Conservation (phyloP, 176 grass and related monocot genomes). For the Ananas comosus region DNA sequence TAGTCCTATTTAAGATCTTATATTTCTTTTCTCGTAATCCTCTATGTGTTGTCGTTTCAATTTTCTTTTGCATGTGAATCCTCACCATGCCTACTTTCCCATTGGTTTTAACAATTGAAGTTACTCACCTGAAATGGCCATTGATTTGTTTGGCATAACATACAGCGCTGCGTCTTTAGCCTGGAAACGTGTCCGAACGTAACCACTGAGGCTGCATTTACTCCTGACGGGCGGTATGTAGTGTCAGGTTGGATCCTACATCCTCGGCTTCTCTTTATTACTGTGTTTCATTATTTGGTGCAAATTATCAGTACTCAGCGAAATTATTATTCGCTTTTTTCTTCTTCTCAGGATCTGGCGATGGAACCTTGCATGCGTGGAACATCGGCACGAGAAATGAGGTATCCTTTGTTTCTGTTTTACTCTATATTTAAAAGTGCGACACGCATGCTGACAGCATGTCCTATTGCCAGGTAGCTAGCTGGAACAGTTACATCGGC, state of each 20-base stretch:
- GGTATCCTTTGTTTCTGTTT: constrained; percentile 16
- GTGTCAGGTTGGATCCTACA: constrained; percentile 57
- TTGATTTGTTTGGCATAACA: background rate
- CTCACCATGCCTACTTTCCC: background rate
- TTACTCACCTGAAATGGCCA: background rate
- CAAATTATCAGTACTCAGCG: background rate
- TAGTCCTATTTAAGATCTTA: background rate
- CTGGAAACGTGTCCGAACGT: constrained; percentile 84
- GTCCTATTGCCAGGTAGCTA: constrained; percentile 39
- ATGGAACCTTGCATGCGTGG: constrained; percentile 97
- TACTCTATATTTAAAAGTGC: background rate
- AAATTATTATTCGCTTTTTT: background rate
- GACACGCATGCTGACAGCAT: background rate
- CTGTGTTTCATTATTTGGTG: background rate
- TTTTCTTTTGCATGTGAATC: background rate
- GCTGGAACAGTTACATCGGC: constrained; percentile 92
- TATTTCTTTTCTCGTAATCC: background rate
- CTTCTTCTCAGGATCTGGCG: constrained; percentile 66
- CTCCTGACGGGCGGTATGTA: constrained; percentile 88
- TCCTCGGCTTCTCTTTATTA: background rate
- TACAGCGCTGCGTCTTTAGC: constrained; percentile 93
- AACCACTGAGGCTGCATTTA: constrained; percentile 85
- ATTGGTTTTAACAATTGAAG: background rate
- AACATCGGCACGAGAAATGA: constrained; percentile 75
- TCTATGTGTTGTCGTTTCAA: background rate